Base-by-base conservation (phyloP, 495 filamentous ascomycete genomes). In the Friedmanniomyces endolithicus region DNA sequence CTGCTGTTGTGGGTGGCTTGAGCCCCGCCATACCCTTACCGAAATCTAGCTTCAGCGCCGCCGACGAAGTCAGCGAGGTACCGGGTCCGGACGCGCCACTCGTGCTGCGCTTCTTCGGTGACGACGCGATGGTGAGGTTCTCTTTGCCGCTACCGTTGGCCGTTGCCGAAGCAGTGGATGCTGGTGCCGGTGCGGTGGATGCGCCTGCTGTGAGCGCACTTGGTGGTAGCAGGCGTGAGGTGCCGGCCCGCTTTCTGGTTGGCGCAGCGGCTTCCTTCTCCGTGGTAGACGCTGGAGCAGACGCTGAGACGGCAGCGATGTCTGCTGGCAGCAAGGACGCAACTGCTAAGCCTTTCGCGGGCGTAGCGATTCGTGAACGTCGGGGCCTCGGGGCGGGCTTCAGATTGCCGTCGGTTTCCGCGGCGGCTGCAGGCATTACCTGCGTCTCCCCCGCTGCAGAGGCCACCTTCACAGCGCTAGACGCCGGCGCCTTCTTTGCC, bases 291-390 rank as follows among this genome's bases (percentile, higher is more conserved):
- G 2, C 23, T 4, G 24, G 17, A 24, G 20, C 44, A 27, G 19
- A 25, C 12, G 44, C 17, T 8, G 44, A 22, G 3, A 31, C 27
- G 3, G 23, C 6, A 27, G 20, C 44, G 23, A 47, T 3, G 14
- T 47, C 37, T 17, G 47, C 7, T n/a, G 35, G 50, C 11, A 35
- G 22, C 3, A 39, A 47, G 11, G 48, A 17, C 9, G 45, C 11
- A 7, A 8, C 44, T 6, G 24, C 31, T 11, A 54, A 43, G 6
- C 59, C 59, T 40, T 61, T 61, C 0, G 59, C 59, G n/a, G 59
- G 59, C 24, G 59, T 61, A 22, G 59, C 59, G 46, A 61, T 61
- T 1, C 59, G 41, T 3, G 59, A 61, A 19, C 57, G 52, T 11
- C 48, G 45, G 6, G 33, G 20, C 31, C 52, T 60, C n/a, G 57